phyloP scores from a whole-genome alignment of 306 rosid species.

The Vigna unguiculata region DNA sequence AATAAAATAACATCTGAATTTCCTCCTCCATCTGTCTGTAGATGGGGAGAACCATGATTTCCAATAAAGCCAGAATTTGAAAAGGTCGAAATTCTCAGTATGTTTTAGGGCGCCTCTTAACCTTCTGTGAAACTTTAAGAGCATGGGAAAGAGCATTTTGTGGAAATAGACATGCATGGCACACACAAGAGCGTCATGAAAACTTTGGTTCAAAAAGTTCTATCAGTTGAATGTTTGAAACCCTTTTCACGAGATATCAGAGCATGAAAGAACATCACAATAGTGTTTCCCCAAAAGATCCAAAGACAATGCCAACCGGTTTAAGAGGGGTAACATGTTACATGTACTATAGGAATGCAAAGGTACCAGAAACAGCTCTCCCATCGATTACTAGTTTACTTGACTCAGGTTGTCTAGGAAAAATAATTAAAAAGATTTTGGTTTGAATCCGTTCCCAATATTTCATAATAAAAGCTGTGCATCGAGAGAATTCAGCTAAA shows the following conservation, averaged over 20 bases:
- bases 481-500: not conserved
- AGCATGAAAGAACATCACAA: slow-evolving; percentile 13
- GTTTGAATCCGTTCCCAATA: not conserved
- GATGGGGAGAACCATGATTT: not conserved
- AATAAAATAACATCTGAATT: not conserved
- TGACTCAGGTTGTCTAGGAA: not conserved
- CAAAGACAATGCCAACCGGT: not conserved
- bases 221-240: slow-evolving; percentile 1
- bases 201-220: slow-evolving; percentile 3
- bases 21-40: not conserved
- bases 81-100: not conserved
- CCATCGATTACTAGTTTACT: too few species aligned
- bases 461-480: not conserved
- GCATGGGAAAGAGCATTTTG: not conserved
- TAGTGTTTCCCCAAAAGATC: not conserved
- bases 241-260: not conserved
- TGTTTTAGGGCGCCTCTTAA: slow-evolving; percentile 10
- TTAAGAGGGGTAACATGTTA: not conserved
- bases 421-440: not conserved
- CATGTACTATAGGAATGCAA: not conserved
- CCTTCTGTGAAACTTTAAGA: not conserved
- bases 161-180: slow-evolving; percentile 6
- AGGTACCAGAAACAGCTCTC: not conserved
- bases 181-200: slow-evolving; percentile 1
- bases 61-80: not conserved